phyloP scores from a whole-genome alignment of 805 yeast species.

The Wickerhamiella kurtzmanii region DNA sequence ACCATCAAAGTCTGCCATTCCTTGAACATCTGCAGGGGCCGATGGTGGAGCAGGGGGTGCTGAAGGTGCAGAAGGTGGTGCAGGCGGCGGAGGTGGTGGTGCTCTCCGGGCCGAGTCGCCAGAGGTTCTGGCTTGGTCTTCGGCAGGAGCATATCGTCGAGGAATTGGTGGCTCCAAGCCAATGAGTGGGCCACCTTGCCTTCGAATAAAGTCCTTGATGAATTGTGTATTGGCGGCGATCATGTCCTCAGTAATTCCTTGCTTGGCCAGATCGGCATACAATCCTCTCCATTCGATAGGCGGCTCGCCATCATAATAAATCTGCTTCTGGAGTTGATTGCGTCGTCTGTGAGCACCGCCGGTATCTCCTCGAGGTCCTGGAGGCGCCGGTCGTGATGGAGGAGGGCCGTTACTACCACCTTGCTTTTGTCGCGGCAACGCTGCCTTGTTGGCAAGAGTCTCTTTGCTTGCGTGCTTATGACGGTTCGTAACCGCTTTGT shows the following conservation, averaged over 20 bases:
- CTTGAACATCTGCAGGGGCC: slow-evolving; percentile 3
- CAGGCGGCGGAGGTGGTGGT: slow-evolving; percentile 27
- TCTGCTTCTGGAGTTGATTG: slow-evolving; percentile 21
- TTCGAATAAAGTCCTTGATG: slow-evolving; percentile 60
- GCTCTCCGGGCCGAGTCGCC: slow-evolving; percentile 6
- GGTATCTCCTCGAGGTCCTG: slow-evolving; percentile 53
- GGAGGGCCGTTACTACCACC: slow-evolving; percentile 8
- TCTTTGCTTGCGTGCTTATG: slow-evolving; percentile 78
- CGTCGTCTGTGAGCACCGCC: slow-evolving; percentile 38
- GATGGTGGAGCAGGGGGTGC: slow-evolving; percentile 16
- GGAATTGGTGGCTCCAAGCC: slow-evolving; percentile 81
- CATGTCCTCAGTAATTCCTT: slow-evolving; percentile 79
- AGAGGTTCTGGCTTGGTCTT: slow-evolving; percentile 4
- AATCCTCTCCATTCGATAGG: slow-evolving; percentile 76
- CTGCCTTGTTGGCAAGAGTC: slow-evolving; percentile 75
- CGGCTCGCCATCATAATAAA: slow-evolving; percentile 65
- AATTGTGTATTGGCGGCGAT: slow-evolving; percentile 75
- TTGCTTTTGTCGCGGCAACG: slow-evolving; percentile 58
- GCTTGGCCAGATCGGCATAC: slow-evolving; percentile 55
- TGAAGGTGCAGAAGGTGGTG: slow-evolving; percentile 20
- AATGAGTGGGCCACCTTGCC: slow-evolving; percentile 66
- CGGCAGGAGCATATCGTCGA: slow-evolving; percentile 30
- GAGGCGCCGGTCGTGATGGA: slow-evolving; percentile 21
- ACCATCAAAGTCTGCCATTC: not conserved
- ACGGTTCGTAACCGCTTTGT: slow-evolving; percentile 58